Evolutionary conservation across 495 filamentous ascomycete genomes (phyloP), one percentile per base, ranked within the genome.

Genomic region (Penicillium longicatenatum): DNA sequence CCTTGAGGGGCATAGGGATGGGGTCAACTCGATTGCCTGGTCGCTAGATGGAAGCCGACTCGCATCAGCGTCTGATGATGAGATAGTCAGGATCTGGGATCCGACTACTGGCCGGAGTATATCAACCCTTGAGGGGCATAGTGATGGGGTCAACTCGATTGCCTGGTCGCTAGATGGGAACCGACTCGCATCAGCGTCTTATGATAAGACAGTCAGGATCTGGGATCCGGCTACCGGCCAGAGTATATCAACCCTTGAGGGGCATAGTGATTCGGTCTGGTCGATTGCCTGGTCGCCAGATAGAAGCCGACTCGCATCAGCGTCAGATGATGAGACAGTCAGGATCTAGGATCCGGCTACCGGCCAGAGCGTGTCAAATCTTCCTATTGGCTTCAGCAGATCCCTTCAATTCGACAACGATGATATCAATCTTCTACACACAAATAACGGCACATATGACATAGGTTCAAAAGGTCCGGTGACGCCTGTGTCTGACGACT

Each of bases 131-230:
- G n/a, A 54, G 16, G 57, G 57, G 20, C 57, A 59, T 54, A 54
- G 43, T 50, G 2, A 35, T 20, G 24, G 8, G 14, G 50, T 54
- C 31, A 50, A 1, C 16, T 59, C 50, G 19, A 50, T 59, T 17
- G 57, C 57, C 43, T 59, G 44, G 50, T 54, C 57, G 26, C 52
- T 19, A 46, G 58, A 55, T 60, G 39, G 58, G 55, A 60, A 52
- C 52, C 41, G 29, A 52, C 56, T 56, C 30, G 48, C 42, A 52
- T 60, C 58, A 33, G 47, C 20, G 16, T 56, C 53, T 0, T 1
- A 33, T 47, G 48, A 59, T 59, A 54, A 54, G 16, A 59, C 50
- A 19, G 33, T 59, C 11, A 48, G 26, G 35, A 54, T 54, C 44
- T 59, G 51, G 57, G 24, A 54, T 50, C 43, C 29, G 16, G 39